phyloP scores from a whole-genome alignment of 2,329 filamentous ascomycete species.

The Chrysosporium keratinophilum region DNA sequence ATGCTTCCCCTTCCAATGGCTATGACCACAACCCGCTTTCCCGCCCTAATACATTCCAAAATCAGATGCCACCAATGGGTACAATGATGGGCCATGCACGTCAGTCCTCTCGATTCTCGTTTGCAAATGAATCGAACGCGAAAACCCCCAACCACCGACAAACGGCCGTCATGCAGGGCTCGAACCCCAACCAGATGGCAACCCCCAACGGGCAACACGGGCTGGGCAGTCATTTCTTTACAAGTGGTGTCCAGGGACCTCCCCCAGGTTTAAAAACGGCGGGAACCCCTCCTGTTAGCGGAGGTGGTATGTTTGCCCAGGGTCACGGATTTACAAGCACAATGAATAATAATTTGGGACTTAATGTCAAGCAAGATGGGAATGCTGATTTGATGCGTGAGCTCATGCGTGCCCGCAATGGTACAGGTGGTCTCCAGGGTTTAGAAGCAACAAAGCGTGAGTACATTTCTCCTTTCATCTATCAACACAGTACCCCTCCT shows the following conservation, averaged over 20 bases:
- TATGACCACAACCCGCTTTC: constrained; percentile 37
- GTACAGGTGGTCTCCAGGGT: constrained; percentile 51
- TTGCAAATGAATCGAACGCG: constrained; percentile 57
- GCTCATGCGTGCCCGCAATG: constrained; percentile 60
- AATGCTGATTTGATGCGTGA: constrained; percentile 70
- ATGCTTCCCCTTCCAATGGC: constrained; percentile 24
- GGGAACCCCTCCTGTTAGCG: constrained; percentile 75
- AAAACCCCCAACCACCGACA: constrained; percentile 53
- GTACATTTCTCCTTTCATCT: constrained; percentile 89
- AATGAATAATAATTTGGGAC: constrained; percentile 49
- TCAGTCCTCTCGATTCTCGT: constrained; percentile 78
- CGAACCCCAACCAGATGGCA: constrained; percentile 30
- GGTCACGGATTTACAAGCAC: constrained; percentile 69
- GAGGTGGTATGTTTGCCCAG: constrained; percentile 78
- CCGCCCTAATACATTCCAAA: constrained; percentile 38
- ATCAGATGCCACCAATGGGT: constrained; percentile 41
- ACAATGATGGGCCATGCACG: constrained; percentile 60
- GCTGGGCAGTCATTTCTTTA: constrained; percentile 61
- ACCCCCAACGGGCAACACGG: constrained; percentile 31
- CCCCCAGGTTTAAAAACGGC: constrained; percentile 92
- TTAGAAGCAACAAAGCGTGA: constrained; percentile 94
- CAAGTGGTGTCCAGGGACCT: constrained; percentile 76
- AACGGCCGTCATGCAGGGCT: constrained; percentile 31
- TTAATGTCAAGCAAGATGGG: constrained; percentile 61
- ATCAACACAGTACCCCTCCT: constrained; percentile 73